Evolutionary conservation across 345 rosid genomes (phyloP), one percentile per base, ranked within the genome.

Genomic region (Conringia planisiliqua): DNA sequence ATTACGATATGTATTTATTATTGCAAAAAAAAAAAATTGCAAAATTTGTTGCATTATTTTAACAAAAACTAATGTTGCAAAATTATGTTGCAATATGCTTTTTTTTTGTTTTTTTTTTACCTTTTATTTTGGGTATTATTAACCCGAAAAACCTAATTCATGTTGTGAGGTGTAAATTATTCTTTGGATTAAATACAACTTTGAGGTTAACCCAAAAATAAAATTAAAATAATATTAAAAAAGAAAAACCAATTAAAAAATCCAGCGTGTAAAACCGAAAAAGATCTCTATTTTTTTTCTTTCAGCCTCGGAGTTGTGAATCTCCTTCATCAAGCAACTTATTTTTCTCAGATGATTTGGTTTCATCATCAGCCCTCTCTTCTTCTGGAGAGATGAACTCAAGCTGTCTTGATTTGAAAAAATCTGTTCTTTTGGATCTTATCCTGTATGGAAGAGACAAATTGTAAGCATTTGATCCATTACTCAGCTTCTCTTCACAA

Each of bases 391-490:
- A 82, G 36, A 83, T 32, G 67, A 95, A 95, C 72, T 89, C 93
- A 78, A 95, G 96, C 78, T 95, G 99, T 72, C 96, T 86, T 83
- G 97, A 86, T 85, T 90, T 95, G 73, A 87, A 78, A 76, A 85
- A 85, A 38, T 89, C 85, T 68, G 90, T 85, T 71, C 97, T 76
- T 82, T 89, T 92, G 32, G 96, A 82, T 82, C 86, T 89, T 80
- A 95, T 78, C 72, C 96, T 79, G 77, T 90, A 95, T 0, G 97
- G 97, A 62, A 97, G 99, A 62, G 99, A 95, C 29, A 87, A 83
- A 72, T 92, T 87, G 71, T 84, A 92, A 59, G 86, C 84, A 74
- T 65, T 47, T n/a, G n/a, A n/a, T n/a, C n/a, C n/a, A n/a, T n/a
- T n/a, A n/a, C n/a, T 64, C 65, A 76, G 60, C 60, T 62, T 60